A percentile compares a stretch with the other conserved stretches of the same genome.
These are phyloP conservation scores for Epichloe gansuensis DNA, from an alignment of 2,329 filamentous ascomycete genomes.

Conservation along the genomic window DNA sequence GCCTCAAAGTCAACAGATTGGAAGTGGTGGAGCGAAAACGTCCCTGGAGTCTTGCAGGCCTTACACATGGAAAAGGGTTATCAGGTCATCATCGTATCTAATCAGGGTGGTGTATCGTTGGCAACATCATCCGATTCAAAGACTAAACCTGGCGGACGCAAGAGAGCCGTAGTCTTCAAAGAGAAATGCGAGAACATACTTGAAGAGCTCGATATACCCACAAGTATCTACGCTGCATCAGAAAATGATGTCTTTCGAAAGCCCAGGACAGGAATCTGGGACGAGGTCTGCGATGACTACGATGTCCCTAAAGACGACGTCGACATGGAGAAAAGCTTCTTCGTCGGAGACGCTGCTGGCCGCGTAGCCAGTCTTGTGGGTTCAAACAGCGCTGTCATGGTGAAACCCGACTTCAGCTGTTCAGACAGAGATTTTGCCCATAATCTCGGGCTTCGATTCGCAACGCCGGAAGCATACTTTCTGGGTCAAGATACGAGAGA, in stretches of 20 bases:
- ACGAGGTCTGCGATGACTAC: constrained; percentile 45
- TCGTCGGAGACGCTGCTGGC: constrained; percentile 78
- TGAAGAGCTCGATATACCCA: constrained; percentile 59
- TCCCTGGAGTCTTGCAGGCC: constrained; percentile 54
- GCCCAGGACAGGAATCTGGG: constrained; percentile 84
- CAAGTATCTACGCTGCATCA: constrained; percentile 78
- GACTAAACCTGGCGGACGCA: constrained; percentile 47
- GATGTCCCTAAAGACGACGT: constrained; percentile 44
- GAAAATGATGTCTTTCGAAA: constrained; percentile 74
- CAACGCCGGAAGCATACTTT: constrained; percentile 90
- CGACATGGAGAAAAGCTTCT: constrained; percentile 63
- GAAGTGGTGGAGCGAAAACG: constrained; percentile 79
- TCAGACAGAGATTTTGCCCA: constrained; percentile 69
- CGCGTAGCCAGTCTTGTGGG: constrained; percentile 30
- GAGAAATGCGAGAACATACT: constrained; percentile 62
- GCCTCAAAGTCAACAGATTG: constrained; percentile 62
- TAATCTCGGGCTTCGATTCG: constrained; percentile 69
- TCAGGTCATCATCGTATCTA: constrained; percentile 69
- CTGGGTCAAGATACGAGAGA: constrained; percentile 50
- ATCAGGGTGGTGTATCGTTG: constrained; percentile 74
- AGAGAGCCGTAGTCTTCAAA: constrained; percentile 70
- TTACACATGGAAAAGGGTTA: constrained; percentile 61
- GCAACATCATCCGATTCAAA: constrained; percentile 57
- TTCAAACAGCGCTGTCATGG: constrained; percentile 12
- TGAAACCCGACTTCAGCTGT: constrained; percentile 49